A percentile compares a stretch with the other conserved stretches of the same genome.
These are phyloP conservation scores for Amanita inopinata DNA, from an alignment of 768 basidiomycete genomes.

Conservation along the genomic window DNA sequence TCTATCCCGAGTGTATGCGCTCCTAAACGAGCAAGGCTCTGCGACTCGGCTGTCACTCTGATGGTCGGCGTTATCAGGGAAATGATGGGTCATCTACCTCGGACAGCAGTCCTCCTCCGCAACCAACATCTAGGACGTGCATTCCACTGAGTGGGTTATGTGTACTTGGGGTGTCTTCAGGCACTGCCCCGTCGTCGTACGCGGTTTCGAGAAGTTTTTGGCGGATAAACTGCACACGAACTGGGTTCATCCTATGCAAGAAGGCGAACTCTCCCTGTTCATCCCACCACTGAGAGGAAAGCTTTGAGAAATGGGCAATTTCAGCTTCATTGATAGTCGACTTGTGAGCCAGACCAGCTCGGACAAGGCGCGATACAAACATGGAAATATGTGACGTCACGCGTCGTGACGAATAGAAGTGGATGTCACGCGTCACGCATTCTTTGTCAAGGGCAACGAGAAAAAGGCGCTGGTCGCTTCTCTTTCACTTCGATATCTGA, in stretches of 20 bases:
- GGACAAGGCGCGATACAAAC: conserved; percentile 6
- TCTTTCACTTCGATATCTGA: not conserved
- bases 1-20: conserved; percentile 88
- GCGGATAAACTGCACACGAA: conserved; percentile 72
- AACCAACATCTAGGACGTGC: conserved; percentile 84
- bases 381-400: not conserved
- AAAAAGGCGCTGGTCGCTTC: too few species aligned
- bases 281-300: conserved; percentile 95
- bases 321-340: conserved; percentile 64
- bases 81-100: conserved; percentile 45
- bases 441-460: too few species aligned
- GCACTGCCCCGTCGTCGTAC: conserved; percentile 41
- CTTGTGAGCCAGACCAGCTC: conserved; percentile 1
- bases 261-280: conserved; percentile 83
- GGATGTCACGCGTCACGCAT: too few species aligned
- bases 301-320: conserved; percentile 80
- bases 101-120: conserved; percentile 88
- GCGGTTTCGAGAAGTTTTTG: conserved; percentile 60
- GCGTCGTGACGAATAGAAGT: not conserved
- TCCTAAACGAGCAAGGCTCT: conserved; percentile 85
- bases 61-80: conserved; percentile 11
- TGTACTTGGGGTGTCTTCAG: conserved; percentile 20
- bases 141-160: conserved; percentile 44
- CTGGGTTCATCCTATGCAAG: conserved; percentile 93
- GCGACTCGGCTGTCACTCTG: conserved; percentile 1